A percentile compares a stretch with the other conserved stretches of the same genome.
These are phyloP conservation scores for Globisporangium paroecandrum DNA, from an alignment of 352 stramenopile genomes.

Conservation along the genomic window DNA sequence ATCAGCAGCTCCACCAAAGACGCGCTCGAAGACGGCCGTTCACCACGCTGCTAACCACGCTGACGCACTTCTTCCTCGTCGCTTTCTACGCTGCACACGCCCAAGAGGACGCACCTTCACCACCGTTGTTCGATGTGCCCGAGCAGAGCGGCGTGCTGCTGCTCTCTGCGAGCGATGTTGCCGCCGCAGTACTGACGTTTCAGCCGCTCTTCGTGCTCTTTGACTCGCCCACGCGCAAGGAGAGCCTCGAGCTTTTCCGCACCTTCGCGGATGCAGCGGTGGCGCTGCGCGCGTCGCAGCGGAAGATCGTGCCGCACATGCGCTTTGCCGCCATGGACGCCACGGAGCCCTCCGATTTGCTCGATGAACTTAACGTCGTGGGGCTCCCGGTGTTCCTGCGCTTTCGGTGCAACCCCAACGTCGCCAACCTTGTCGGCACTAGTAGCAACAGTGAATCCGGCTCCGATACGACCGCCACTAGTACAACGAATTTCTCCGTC, in stretches of 20 bases:
- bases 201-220: conserved; percentile 43
- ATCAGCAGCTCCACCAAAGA: not conserved
- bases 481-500: not conserved
- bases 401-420: conserved; percentile 25
- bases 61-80: not conserved
- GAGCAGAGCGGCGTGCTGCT: conserved; percentile 30
- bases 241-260: conserved; percentile 25
- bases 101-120: not conserved
- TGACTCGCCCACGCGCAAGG: conserved; percentile 27
- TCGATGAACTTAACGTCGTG: conserved; percentile 19
- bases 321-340: conserved; percentile 32
- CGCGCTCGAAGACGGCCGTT: not conserved
- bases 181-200: conserved; percentile 16
- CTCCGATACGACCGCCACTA: not conserved
- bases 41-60: not conserved
- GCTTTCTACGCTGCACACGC: not conserved
- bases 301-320: conserved; percentile 12
- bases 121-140: conserved; percentile 4
- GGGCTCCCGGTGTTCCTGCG: conserved; percentile 31
- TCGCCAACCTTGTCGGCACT: not conserved
- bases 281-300: conserved; percentile 20
- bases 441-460: not conserved
- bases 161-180: conserved; percentile 24
- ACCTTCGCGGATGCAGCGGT: conserved; percentile 33
- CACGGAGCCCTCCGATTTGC: conserved; percentile 9